Evolutionary conservation across 129 eudicot species (phyloP).

Genomic region (Glebionis coronaria): DNA sequence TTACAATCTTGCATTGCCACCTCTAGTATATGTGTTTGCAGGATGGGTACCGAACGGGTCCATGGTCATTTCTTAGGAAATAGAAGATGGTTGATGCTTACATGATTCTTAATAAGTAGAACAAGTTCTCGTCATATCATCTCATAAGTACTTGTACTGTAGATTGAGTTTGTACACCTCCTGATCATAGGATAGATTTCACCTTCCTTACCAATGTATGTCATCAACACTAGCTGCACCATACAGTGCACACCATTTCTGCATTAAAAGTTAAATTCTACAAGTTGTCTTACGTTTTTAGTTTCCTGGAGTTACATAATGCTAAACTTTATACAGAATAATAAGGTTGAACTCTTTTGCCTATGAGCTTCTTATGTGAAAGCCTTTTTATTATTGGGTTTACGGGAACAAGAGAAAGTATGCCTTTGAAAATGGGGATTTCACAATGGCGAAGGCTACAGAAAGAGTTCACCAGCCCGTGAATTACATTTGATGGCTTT

Average conservation of each 20-base stretch:
- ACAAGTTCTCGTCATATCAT: not conserved
- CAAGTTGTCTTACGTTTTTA: too few relatives aligned
- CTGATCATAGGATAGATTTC: not conserved
- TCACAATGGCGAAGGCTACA: conserved; percentile 49
- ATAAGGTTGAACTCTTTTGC: not conserved
- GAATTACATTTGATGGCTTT: too few relatives aligned
- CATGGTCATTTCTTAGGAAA: conserved; percentile 58
- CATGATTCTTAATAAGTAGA: not conserved
- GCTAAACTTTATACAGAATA: too few relatives aligned
- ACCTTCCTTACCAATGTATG: not conserved
- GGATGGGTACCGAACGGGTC: conserved; percentile 88
- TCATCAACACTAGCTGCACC: too few relatives aligned
- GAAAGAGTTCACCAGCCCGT: conserved; percentile 71
- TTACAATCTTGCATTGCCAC: too few relatives aligned
- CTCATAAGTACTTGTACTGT: not conserved
- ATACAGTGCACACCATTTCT: too few relatives aligned
- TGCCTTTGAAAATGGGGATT: conserved; percentile 39
- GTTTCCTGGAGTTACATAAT: too few relatives aligned
- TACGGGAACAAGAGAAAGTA: conserved; percentile 62
- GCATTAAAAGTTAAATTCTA: too few relatives aligned
- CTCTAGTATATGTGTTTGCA: conserved; percentile 13
- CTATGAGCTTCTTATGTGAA: not conserved
- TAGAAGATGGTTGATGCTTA: conserved; percentile 12
- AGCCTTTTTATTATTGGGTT: conserved; percentile 8
- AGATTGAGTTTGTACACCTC: not conserved